phyloP scores from a whole-genome alignment of 306 rosid genomes.

The Hippophae rhamnoides region DNA sequence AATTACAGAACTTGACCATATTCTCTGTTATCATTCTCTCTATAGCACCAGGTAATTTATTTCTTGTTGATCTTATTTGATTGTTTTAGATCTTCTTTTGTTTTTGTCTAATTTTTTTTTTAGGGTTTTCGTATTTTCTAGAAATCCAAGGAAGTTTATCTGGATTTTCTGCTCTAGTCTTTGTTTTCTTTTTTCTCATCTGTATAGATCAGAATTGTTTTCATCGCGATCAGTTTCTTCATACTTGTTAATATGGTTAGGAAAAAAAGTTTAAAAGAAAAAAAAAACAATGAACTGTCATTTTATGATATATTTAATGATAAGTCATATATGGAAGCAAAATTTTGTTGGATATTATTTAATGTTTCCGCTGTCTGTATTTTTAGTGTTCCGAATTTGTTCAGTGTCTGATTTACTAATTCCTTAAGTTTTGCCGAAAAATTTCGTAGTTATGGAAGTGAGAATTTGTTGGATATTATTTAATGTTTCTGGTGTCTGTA shows the following conservation, averaged over 20 bases:
- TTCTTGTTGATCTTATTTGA: neutral
- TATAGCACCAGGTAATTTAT: constrained; percentile 5
- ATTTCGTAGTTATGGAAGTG: no score
- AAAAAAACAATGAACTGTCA: neutral
- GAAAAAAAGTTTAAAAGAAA: neutral
- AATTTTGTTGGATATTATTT: no score
- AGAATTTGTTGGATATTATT: no score
- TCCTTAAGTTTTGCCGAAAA: no score
- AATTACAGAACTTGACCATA: constrained; percentile 6
- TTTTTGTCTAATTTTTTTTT: neutral
- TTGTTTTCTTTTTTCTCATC: neutral
- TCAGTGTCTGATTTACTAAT: no score
- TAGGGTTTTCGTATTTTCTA: constrained; percentile 7
- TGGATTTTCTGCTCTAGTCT: neutral
- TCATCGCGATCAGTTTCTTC: neutral
- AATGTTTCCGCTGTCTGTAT: no score
- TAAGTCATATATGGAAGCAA: no score
- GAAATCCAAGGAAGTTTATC: neutral
- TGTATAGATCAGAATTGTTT: constrained; percentile 12
- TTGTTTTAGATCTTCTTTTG: neutral
- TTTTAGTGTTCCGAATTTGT: no score
- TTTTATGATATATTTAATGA: no score
- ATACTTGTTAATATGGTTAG: neutral
- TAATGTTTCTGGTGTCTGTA: no score
- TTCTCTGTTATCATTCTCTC: neutral